phyloP scores from a whole-genome alignment of 805 yeast species.

The Allodekkera sacchari region DNA sequence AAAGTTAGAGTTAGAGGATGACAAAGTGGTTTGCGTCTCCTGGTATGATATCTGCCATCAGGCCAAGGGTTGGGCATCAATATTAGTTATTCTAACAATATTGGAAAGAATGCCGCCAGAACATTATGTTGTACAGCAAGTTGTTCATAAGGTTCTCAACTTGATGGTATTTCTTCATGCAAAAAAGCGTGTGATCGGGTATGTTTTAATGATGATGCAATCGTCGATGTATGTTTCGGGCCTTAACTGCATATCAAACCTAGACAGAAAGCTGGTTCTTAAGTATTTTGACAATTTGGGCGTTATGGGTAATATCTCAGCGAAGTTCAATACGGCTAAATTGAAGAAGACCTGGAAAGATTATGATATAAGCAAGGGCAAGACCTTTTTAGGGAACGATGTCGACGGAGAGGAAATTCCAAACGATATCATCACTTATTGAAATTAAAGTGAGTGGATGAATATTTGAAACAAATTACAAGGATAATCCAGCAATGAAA shows the following conservation, averaged over 20 bases:
- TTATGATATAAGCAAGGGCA: constrained; percentile 12
- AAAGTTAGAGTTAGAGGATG: constrained; percentile 10
- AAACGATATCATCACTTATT: constrained; percentile 15
- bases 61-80: constrained; percentile 28
- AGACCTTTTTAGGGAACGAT: constrained; percentile 5
- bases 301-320: constrained; percentile 42
- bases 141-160: constrained; percentile 21
- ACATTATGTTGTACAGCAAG: constrained; percentile 23
- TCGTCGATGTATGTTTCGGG: constrained; percentile 50
- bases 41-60: constrained; percentile 54
- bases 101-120: constrained; percentile 30
- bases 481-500: too few relatives aligned
- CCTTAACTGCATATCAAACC: constrained; percentile 27
- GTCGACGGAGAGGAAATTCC: constrained; percentile 13
- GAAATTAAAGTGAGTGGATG: too few relatives aligned
- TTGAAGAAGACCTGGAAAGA: constrained; percentile 23
- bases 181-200: constrained; percentile 11
- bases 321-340: constrained; percentile 28
- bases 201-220: constrained; percentile 38
- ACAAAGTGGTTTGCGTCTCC: constrained; percentile 13
- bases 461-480: too few relatives aligned
- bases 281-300: constrained; percentile 30
- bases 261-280: constrained; percentile 28
- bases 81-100: constrained; percentile 28
- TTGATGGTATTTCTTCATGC: constrained; percentile 23